Evolutionary conservation across 1,284 basidiomycete species (phyloP).

Genomic region (Sporisorium graminicola): DNA sequence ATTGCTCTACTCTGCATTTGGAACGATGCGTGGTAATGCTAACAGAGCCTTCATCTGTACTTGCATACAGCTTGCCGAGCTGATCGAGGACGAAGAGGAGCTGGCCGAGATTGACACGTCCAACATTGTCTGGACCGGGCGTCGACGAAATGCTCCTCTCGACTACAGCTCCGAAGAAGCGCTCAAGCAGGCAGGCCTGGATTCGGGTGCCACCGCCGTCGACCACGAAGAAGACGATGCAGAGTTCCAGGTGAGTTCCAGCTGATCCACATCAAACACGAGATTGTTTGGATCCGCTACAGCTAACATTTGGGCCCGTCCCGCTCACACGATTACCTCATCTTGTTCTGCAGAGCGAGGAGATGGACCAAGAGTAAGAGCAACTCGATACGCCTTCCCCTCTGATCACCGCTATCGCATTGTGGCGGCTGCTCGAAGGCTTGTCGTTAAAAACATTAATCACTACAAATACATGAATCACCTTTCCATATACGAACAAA

Average conservation of each 20-base stretch:
- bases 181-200: constrained; percentile 55
- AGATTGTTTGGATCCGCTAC: background rate
- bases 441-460: constrained; percentile 14
- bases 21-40: background rate
- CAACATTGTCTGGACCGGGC: constrained; percentile 57
- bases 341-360: constrained; percentile 20
- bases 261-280: background rate
- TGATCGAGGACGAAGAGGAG: constrained; percentile 55
- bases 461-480: constrained; percentile 27
- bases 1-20: background rate
- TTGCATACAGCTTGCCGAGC: constrained; percentile 33
- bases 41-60: background rate
- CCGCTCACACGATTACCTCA: background rate
- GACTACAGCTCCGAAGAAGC: constrained; percentile 63
- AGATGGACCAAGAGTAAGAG: constrained; percentile 32
- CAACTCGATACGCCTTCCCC: background rate
- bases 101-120: constrained; percentile 49
- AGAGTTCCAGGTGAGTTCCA: constrained; percentile 48
- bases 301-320: background rate
- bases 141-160: constrained; percentile 48
- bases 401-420: background rate
- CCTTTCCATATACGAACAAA: background rate
- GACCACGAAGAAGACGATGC: constrained; percentile 55
- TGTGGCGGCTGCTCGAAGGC: background rate
- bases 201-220: constrained; percentile 20